phyloP scores from a whole-genome alignment of 2,329 filamentous ascomycete species.

The Fusarium chaquense region DNA sequence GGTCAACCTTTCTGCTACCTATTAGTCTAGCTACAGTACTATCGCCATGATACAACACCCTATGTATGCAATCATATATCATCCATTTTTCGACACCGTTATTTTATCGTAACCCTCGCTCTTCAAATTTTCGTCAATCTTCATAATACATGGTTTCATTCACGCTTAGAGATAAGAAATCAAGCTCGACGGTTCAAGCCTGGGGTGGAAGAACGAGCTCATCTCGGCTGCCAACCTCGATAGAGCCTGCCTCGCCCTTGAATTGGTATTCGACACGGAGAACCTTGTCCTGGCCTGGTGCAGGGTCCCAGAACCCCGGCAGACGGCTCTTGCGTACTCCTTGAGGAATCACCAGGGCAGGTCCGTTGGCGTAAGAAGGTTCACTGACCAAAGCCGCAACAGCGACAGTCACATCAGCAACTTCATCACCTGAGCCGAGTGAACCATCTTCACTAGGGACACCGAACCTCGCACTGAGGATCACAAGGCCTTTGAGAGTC shows the following conservation, averaged over 20 bases:
- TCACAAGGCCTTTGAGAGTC: conserved; percentile 57
- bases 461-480: conserved; percentile 64
- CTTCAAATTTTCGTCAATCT: conserved; percentile 1
- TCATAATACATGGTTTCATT: conserved; percentile 19
- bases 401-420: conserved; percentile 63
- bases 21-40: not conserved
- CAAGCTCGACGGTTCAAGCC: conserved; percentile 2
- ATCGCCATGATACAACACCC: not conserved
- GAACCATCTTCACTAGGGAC: conserved; percentile 50
- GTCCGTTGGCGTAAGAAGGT: conserved; percentile 34
- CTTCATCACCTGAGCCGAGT: conserved; percentile 55
- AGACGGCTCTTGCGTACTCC: conserved; percentile 59
- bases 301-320: conserved; percentile 65
- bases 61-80: conserved; percentile 3
- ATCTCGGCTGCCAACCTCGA: conserved; percentile 41
- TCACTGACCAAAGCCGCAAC: conserved; percentile 60
- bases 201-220: conserved; percentile 44
- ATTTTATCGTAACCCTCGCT: conserved; percentile 1
- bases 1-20: not conserved
- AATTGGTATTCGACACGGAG: conserved; percentile 61
- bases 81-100: not conserved
- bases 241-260: conserved; percentile 49
- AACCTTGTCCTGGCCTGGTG: conserved; percentile 58
- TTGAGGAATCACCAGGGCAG: conserved; percentile 54
- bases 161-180: conserved; percentile 1